Evolutionary conservation across 2,329 filamentous ascomycete genomes (phyloP).

Genomic region (Chlorencoelia australis): DNA sequence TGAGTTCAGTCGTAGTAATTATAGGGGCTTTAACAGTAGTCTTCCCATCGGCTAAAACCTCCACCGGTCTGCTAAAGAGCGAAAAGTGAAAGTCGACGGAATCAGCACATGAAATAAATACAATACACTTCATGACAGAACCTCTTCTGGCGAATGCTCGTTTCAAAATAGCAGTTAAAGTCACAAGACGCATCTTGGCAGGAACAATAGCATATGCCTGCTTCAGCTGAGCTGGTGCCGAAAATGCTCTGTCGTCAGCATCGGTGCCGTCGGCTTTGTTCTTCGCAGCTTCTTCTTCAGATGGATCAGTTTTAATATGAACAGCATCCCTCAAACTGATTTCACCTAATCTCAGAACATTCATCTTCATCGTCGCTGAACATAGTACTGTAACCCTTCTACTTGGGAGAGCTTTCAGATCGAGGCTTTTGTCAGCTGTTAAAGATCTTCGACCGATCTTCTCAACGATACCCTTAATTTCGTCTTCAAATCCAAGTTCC

Average conservation of each 20-base stretch:
- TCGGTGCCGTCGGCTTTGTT: constrained; percentile 37
- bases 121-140: constrained; percentile 90
- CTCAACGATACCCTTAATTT: constrained; percentile 77
- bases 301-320: constrained; percentile 63
- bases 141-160: constrained; percentile 80
- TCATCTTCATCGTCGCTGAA: constrained; percentile 97
- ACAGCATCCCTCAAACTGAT: constrained; percentile 91
- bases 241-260: constrained; percentile 46
- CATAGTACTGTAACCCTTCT: constrained; percentile 82
- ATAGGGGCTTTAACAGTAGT: constrained; percentile 23
- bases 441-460: constrained; percentile 60
- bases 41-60: constrained; percentile 27
- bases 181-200: constrained; percentile 82
- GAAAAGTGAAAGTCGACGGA: constrained; percentile 96
- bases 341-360: constrained; percentile 85
- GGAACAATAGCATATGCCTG: constrained; percentile 84
- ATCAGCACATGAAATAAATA: constrained; percentile 95
- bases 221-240: constrained; percentile 84
- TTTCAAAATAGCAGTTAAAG: constrained; percentile 74
- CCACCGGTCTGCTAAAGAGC: constrained; percentile 44
- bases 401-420: constrained; percentile 54
- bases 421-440: constrained; percentile 47
- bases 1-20: constrained; percentile 27
- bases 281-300: constrained; percentile 39
- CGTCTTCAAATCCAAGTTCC: constrained; percentile 95